phyloP scores from a whole-genome alignment of 1,284 basidiomycete genomes.

The Leccinum fuscescens region DNA sequence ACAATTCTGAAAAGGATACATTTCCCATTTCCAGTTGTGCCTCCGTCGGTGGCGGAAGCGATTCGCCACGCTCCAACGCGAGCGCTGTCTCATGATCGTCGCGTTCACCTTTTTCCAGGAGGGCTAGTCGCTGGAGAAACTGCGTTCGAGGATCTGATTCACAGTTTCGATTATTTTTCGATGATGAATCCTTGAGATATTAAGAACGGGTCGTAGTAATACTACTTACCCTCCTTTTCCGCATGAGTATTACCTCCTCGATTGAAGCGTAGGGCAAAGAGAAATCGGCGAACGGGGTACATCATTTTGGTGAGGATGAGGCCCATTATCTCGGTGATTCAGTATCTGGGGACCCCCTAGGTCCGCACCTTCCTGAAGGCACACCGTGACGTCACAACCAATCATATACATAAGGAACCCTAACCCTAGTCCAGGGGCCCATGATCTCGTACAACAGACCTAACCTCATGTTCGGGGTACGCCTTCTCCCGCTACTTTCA shows the following conservation, averaged over 20 bases:
- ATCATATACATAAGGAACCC: not conserved
- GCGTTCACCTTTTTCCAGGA: conserved; percentile 20
- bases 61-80: conserved; percentile 10
- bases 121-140: conserved; percentile 9
- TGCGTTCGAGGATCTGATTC: conserved; percentile 8
- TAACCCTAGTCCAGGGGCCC: not conserved
- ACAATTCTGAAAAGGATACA: conserved; percentile 15
- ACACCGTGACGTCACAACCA: too few relatives aligned
- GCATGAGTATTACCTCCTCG: not conserved
- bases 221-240: conserved; percentile 8
- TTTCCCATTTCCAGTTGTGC: conserved; percentile 20
- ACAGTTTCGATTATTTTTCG: not conserved
- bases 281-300: not conserved
- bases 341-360: too few relatives aligned
- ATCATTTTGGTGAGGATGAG: conserved; percentile 8
- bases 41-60: conserved; percentile 18
- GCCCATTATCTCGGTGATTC: conserved; percentile 6
- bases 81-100: conserved; percentile 21
- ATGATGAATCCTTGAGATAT: not conserved
- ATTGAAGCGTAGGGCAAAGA: not conserved
- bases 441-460: not conserved
- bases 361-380: too few relatives aligned
- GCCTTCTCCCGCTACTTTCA: not conserved
- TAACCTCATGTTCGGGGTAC: too few relatives aligned
- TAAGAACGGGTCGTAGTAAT: not conserved